phyloP scores from a whole-genome alignment of 208 protist genomes.

The Crithidia fasciculata region DNA sequence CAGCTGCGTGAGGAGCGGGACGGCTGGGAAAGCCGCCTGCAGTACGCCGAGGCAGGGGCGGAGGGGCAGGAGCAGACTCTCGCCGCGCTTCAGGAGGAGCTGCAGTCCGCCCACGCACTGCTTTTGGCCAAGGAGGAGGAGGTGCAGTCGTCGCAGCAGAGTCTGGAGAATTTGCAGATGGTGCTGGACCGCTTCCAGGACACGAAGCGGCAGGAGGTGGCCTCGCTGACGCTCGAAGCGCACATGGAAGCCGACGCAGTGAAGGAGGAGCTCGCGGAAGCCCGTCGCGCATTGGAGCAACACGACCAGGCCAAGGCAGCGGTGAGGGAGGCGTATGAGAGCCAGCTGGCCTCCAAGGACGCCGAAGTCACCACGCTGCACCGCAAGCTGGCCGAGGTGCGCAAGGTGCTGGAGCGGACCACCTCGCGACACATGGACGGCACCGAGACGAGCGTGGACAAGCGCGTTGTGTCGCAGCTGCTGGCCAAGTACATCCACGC shows the following conservation, averaged over 20 bases:
- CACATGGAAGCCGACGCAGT: conserved; percentile 35
- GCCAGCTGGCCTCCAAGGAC: conserved; percentile 62
- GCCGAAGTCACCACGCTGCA: conserved; percentile 72
- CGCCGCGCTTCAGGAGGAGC: conserved; percentile 39
- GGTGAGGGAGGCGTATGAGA: conserved; percentile 7
- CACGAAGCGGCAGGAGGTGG: conserved; percentile 29
- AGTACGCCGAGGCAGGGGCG: conserved; percentile 12
- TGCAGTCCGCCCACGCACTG: conserved; percentile 43
- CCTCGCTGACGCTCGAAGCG: conserved; percentile 27
- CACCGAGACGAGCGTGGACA: conserved; percentile 74
- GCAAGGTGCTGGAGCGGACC: conserved; percentile 62
- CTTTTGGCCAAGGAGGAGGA: conserved; percentile 36
- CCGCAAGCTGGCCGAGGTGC: conserved; percentile 78
- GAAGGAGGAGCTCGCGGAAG: conserved; percentile 23
- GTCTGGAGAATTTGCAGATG: conserved; percentile 33
- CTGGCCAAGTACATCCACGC: conserved; percentile 88
- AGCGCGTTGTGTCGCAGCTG: conserved; percentile 81
- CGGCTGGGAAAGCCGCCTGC: conserved; percentile 21
- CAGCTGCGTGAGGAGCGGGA: conserved; percentile 55
- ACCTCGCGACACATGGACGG: conserved; percentile 58
- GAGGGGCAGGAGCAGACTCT: conserved; percentile 25
- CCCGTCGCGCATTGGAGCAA: conserved; percentile 2
- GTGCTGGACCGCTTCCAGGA: conserved; percentile 40
- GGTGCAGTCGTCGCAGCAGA: conserved; percentile 24
- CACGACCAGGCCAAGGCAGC: conserved; percentile 22